These are phyloP conservation scores for Plasmodium ovale DNA, from an alignment of 169 alveolate genomes.

Conservation along the genomic window DNA sequence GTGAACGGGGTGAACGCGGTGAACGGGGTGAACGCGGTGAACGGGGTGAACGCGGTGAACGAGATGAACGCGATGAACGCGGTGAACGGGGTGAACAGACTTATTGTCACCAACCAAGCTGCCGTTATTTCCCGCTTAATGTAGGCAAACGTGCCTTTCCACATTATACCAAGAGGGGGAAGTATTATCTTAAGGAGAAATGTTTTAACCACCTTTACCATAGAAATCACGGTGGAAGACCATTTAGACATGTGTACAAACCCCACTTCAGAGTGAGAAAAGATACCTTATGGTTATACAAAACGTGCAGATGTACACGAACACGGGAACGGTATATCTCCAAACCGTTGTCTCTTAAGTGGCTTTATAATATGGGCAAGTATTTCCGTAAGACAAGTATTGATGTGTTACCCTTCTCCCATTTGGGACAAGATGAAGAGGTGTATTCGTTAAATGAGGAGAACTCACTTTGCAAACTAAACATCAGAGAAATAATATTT, in stretches of 20 bases:
- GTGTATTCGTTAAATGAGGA: neutral
- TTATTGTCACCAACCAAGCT: too few species aligned
- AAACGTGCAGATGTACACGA: neutral
- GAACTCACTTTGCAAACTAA: neutral
- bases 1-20: too few species aligned
- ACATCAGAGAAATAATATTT: conserved; percentile 14
- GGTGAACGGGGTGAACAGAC: too few species aligned
- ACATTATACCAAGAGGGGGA: too few species aligned
- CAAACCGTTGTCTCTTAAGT: neutral
- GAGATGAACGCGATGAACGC: too few species aligned
- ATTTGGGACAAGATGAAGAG: neutral
- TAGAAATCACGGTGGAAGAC: neutral
- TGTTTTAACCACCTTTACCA: too few species aligned
- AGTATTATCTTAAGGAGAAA: neutral
- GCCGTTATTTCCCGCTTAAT: too few species aligned
- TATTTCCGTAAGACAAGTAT: neutral
- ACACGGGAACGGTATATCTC: neutral
- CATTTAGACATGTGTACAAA: neutral
- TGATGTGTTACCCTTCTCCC: neutral
- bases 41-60: too few species aligned
- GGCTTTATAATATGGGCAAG: neutral
- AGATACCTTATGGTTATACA: neutral
- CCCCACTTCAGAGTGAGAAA: neutral
- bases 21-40: too few species aligned
- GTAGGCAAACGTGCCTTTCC: too few species aligned